Evolutionary conservation across 2,329 filamentous ascomycete genomes (phyloP), one percentile per base, ranked within the genome.

Genomic region (Monosporascus sp.): DNA sequence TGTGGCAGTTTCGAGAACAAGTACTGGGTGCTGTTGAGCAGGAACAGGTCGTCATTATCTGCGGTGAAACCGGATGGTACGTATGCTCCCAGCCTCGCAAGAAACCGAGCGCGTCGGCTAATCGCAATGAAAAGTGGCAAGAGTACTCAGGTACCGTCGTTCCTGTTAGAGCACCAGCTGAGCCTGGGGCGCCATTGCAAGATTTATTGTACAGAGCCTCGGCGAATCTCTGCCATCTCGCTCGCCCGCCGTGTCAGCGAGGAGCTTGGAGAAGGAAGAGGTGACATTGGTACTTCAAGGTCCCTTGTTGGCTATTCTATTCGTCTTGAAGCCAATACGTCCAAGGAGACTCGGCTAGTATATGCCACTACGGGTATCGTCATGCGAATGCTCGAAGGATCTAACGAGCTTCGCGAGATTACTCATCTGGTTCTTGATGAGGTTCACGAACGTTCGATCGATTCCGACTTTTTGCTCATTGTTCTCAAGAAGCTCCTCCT

Each of bases 361-460:
- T 99, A 91, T 71, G 94, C 94, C 51, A 97, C 88, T 2, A 88
- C 84, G 6, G 84, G 94, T 75, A 96, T 99, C 54, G 91, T 99
- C n/a, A 90, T 99, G 78, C 86, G 94, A 27, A 97, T 99, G 93
- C 79, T 99, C 16, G 94, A 99, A 70, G 87, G 87, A 8, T 89
- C 90, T 0, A 88, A 91, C 59, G 88, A 95, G 52, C 81, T 99
- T 44, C 82, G 85, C 53, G 93, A 97, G 59, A 86, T 99, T 50
- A 96, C 93, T 0, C 94, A 97, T 73, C 75, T 99, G 55, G 85
- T 99, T 46, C 85, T 99, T n/a, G 94, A 99, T 66, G 94, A 99
- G 71, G 93, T 97, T 2, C 94, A 99, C 66, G 94, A 99, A 70
- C 85, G 93, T 57, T 90, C 91, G 14, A 97, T 99, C 61, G 94